phyloP scores from a whole-genome alignment of 331 rosid genomes.

The Acacia pycnantha region DNA sequence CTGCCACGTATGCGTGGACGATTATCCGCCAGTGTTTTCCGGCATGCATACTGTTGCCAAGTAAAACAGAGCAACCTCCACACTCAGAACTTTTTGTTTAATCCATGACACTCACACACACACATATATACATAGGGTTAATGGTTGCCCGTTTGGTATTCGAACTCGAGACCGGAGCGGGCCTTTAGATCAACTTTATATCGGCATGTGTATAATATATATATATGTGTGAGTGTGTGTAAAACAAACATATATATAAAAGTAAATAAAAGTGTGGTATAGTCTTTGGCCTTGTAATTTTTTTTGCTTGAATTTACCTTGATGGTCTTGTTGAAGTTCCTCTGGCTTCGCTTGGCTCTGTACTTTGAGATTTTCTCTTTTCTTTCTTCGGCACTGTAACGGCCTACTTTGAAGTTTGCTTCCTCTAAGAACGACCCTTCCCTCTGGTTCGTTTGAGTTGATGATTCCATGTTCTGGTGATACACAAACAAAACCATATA shows the following conservation, averaged over 20 bases:
- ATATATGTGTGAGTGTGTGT: too few relatives aligned
- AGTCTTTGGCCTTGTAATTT: neutral
- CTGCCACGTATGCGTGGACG: constrained; percentile 91
- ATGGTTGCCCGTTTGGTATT: too few relatives aligned
- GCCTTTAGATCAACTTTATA: too few relatives aligned
- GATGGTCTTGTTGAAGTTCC: constrained; percentile 94
- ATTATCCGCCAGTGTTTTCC: constrained; percentile 89
- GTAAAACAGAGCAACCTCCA: constrained; percentile 3
- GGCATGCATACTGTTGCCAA: constrained; percentile 75
- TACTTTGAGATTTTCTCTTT: constrained; percentile 67
- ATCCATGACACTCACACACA: neutral
- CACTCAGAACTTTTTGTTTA: constrained; percentile 21
- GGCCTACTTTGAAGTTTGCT: constrained; percentile 67
- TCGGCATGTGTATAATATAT: too few relatives aligned
- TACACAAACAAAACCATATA: neutral
- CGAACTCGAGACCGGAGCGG: too few relatives aligned
- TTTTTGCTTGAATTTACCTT: constrained; percentile 46
- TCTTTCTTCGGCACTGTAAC: constrained; percentile 80
- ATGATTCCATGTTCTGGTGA: constrained; percentile 44
- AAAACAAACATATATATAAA: too few relatives aligned
- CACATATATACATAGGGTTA: too few relatives aligned
- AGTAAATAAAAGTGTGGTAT: neutral
- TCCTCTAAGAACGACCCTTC: constrained; percentile 61
- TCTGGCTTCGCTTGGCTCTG: constrained; percentile 91
- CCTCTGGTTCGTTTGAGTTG: constrained; percentile 35